Evolutionary conservation across 1,284 basidiomycete genomes (phyloP).

Genomic region (Cutaneotrichosporon sp.): DNA sequence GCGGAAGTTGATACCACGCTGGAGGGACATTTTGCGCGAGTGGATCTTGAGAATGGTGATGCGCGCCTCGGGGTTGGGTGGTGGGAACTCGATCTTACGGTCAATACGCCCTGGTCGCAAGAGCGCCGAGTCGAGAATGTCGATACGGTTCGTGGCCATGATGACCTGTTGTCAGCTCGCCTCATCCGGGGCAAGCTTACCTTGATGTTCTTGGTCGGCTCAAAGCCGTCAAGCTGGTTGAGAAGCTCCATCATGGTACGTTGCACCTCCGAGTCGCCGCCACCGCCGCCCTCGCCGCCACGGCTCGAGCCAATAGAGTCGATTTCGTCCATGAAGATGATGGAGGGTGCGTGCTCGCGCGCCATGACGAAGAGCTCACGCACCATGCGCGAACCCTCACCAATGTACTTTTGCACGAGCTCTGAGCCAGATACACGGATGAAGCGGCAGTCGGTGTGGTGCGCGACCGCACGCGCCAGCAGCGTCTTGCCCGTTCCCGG

Average conservation of each 20-base stretch:
- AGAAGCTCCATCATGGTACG: conserved; percentile 95
- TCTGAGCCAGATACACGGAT: conserved; percentile 94
- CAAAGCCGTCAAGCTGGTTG: conserved; percentile 97
- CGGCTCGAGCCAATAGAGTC: conserved; percentile 94
- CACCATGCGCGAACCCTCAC: conserved; percentile 94
- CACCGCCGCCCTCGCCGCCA: conserved; percentile 79
- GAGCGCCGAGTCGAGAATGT: conserved; percentile 92
- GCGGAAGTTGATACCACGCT: conserved; percentile 93
- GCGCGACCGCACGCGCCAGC: conserved; percentile 87
- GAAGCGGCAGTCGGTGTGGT: conserved; percentile 97
- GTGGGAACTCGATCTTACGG: conserved; percentile 98
- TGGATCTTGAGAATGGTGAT: conserved; percentile 96
- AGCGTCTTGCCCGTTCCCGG: conserved; percentile 97
- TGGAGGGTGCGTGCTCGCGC: conserved; percentile 94
- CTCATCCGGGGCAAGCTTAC: conserved; percentile 38
- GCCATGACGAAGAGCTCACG: conserved; percentile 99
- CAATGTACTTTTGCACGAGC: conserved; percentile 97
- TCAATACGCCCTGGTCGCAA: conserved; percentile 95
- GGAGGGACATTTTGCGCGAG: conserved; percentile 97
- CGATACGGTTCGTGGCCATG: conserved; percentile 98
- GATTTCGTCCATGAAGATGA: conserved; percentile 99
- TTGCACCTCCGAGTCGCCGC: conserved; percentile 93
- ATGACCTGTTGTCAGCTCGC: conserved; percentile 57
- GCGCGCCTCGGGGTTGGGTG: conserved; percentile 94
- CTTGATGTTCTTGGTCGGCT: conserved; percentile 98